A percentile compares a stretch with the other conserved stretches of the same genome.
Evolutionary conservation across 495 filamentous ascomycete species (phyloP).

Genomic region (Umbilicaria muhlenbergii): DNA sequence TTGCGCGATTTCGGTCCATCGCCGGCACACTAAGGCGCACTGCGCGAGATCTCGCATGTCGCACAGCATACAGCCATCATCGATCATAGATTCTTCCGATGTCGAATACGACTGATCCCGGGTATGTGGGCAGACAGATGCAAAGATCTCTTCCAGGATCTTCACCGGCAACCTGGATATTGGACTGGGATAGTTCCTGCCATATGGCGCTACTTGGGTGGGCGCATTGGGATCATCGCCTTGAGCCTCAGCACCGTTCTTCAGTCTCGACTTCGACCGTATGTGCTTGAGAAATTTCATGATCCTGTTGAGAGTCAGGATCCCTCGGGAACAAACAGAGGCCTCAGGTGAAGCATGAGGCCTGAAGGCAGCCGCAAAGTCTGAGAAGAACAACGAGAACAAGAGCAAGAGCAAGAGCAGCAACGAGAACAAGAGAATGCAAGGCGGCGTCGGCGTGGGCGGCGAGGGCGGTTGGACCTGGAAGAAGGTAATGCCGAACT

Average conservation of each 20-base stretch:
- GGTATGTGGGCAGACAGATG: slow-evolving; percentile 70
- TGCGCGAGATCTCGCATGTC: slow-evolving; percentile 82
- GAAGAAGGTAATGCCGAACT: no score
- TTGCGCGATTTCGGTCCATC: slow-evolving; percentile 45
- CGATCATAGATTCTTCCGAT: slow-evolving; percentile 67
- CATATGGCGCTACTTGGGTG: no score
- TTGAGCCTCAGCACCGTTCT: slow-evolving; percentile 10
- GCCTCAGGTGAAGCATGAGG: no score
- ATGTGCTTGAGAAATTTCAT: slow-evolving; percentile 34
- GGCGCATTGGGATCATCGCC: not conserved
- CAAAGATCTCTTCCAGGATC: slow-evolving; percentile 60
- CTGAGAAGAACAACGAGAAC: no score
- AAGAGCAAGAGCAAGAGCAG: no score
- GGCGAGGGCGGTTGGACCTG: no score
- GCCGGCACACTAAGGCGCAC: slow-evolving; percentile 54
- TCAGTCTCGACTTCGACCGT: slow-evolving; percentile 22
- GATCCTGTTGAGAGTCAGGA: not conserved
- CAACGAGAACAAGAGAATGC: no score
- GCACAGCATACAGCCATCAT: slow-evolving; percentile 88
- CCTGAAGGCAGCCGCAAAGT: no score
- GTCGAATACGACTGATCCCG: slow-evolving; percentile 60
- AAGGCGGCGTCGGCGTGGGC: no score
- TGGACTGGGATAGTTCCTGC: slow-evolving; percentile 20
- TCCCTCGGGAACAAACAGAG: no score
- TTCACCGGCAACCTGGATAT: slow-evolving; percentile 40